Conservation (phyloP, 1,139 yeast genomes). For the Diutina catenulata region DNA sequence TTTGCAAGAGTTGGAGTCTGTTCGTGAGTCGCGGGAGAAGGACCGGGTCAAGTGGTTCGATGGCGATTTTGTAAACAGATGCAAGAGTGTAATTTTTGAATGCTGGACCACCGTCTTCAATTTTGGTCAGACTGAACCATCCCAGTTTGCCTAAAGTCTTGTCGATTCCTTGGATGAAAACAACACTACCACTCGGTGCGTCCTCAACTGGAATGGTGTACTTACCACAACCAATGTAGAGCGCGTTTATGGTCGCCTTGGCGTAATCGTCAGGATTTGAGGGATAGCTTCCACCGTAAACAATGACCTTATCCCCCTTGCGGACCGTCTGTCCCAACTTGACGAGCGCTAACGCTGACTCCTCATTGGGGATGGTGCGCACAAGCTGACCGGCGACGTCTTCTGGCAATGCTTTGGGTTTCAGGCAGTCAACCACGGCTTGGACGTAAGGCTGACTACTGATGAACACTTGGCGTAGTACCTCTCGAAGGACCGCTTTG, state of each 20-base stretch:
- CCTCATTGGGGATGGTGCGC: too few relatives aligned
- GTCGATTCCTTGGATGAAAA: constrained; percentile 54
- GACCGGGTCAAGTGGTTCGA: constrained; percentile 72
- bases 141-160: constrained; percentile 41
- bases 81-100: constrained; percentile 30
- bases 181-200: constrained; percentile 56
- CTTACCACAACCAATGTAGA: constrained; percentile 62
- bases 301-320: constrained; percentile 34
- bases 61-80: constrained; percentile 69
- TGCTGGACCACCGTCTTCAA: neutral
- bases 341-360: too few relatives aligned
- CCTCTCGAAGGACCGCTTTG: constrained; percentile 40
- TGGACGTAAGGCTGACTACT: constrained; percentile 8
- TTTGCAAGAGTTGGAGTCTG: constrained; percentile 52
- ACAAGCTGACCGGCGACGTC: too few relatives aligned
- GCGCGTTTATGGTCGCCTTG: constrained; percentile 28
- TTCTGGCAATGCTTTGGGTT: too few relatives aligned
- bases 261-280: too few relatives aligned
- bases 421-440: too few relatives aligned
- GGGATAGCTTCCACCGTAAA: constrained; percentile 47
- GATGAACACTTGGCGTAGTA: constrained; percentile 46
- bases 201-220: constrained; percentile 46
- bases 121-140: constrained; percentile 15
- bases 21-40: constrained; percentile 65
- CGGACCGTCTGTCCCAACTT: too few relatives aligned